These are phyloP conservation scores for Chrysosporium keratinophilum DNA, from an alignment of 2,329 filamentous ascomycete species.

Conservation along the genomic window DNA sequence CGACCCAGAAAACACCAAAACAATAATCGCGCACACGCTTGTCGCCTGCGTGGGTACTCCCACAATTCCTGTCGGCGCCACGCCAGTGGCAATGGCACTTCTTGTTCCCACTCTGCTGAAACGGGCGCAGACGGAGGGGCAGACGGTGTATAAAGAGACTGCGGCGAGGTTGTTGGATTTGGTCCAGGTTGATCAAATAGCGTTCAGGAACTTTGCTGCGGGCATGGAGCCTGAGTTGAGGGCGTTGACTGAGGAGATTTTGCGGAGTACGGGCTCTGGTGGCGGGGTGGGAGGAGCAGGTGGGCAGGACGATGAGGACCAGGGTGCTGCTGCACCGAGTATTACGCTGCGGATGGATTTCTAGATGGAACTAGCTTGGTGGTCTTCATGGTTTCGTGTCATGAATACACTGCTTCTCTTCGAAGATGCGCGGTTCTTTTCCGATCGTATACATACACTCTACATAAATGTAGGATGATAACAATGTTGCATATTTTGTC, in stretches of 20 bases:
- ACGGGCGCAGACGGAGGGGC: slow-evolving; percentile 56
- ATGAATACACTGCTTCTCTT: too few species aligned
- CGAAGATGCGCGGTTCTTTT: too few species aligned
- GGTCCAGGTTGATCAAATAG: slow-evolving; percentile 59
- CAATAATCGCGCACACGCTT: slow-evolving; percentile 62
- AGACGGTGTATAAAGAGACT: slow-evolving; percentile 56
- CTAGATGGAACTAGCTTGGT: slow-evolving; percentile 36
- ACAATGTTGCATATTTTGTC: too few species aligned
- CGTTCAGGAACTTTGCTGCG: slow-evolving; percentile 65
- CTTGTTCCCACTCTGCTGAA: slow-evolving; percentile 67
- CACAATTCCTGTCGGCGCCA: slow-evolving; percentile 22
- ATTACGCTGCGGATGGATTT: slow-evolving; percentile 97
- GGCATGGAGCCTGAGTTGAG: slow-evolving; percentile 61
- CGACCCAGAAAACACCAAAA: slow-evolving; percentile 66
- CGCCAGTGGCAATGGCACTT: slow-evolving; percentile 54
- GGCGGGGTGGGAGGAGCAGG: slow-evolving; percentile 20
- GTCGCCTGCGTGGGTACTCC: slow-evolving; percentile 55
- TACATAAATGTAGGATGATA: too few species aligned
- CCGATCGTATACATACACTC: too few species aligned
- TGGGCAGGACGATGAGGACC: slow-evolving; percentile 26
- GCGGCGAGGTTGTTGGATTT: slow-evolving; percentile 69
- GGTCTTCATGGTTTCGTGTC: too few species aligned
- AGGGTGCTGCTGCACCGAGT: slow-evolving; percentile 50
- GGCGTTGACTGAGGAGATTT: slow-evolving; percentile 68
- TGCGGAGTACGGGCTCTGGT: slow-evolving; percentile 52